Base-by-base conservation (phyloP, 129 eudicot genomes). In the Ambrosia artemisiifolia region DNA sequence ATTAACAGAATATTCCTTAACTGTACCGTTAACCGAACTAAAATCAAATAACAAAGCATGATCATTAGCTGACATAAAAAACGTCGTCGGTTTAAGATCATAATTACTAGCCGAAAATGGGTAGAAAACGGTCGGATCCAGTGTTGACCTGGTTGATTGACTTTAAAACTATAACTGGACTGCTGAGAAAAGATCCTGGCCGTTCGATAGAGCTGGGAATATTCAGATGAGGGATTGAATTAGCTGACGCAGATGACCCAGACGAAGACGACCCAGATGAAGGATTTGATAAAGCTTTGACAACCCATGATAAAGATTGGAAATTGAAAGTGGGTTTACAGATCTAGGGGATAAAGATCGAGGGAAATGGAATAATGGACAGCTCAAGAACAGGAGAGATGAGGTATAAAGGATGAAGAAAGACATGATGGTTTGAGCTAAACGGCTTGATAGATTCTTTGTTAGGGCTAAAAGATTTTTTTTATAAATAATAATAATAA, bases 71-170 rank as follows among this genome's bases (percentile, higher is more conserved):
- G 91, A 82, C 54, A 90, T 96, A 0, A 91, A 80, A 77, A 94
- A 90, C 10, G 6, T 75, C 2, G 98, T 93, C 1, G 88, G 46
- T 7, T 47, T 77, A 75, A 91, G 47, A 75, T 84, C 68, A 69
- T 85, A 84, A 74, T 47, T 79, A 17, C 80, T 78, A 13, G 80
- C 82, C 3, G 65, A 70, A 79, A 88, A 90, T 2, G 97, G 91
- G 73, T 20, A 85, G 76, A 86, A 67, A 82, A 89, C 0, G 90
- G 80, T 17, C 98, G 91, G 79, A 94, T 90, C 96, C 96, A 94
- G 74, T 85, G 86, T 24, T 97, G 77, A 51, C 98, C 98, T 6
- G 65, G 16, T 14, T 73, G 96, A 18, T 18, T 82, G 55, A 94
- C 86, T 38, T 82, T 62, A 30, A 94, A 81, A 10, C 79, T 86